Conservation (phyloP, 1,284 basidiomycete species). For the Cronartium quercuum region DNA sequence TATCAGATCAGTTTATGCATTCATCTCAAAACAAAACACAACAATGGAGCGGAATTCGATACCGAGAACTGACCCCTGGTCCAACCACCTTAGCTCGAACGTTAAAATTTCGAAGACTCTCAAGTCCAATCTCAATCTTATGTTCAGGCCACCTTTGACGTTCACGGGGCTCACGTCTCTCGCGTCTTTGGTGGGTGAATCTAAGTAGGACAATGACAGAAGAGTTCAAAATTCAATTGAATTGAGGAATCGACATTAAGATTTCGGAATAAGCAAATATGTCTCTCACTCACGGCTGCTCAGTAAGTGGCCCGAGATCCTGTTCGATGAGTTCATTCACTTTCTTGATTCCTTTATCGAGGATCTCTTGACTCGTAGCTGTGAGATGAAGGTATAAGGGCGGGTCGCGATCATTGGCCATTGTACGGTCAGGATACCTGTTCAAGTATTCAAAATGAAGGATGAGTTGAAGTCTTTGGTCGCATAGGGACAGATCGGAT, state of each 20-base stretch:
- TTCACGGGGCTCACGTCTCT: slow-evolving; percentile 41
- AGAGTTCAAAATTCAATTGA: slow-evolving; percentile 30
- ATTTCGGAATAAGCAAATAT: background rate
- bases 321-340: slow-evolving; percentile 76
- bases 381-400: slow-evolving; percentile 91
- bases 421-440: slow-evolving; percentile 66
- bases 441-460: background rate
- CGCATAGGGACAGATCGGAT: background rate
- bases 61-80: slow-evolving; percentile 61
- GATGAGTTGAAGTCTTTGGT: background rate
- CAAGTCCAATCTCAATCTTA: slow-evolving; percentile 77
- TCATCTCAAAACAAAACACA: no score
- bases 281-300: slow-evolving; percentile 59
- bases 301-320: slow-evolving; percentile 81
- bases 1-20: no score
- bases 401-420: slow-evolving; percentile 83
- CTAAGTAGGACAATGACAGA: background rate
- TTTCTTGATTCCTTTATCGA: slow-evolving; percentile 73
- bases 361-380: slow-evolving; percentile 68
- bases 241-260: background rate
- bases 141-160: slow-evolving; percentile 91
- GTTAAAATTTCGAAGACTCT: slow-evolving; percentile 91
- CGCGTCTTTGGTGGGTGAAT: slow-evolving; percentile 11
- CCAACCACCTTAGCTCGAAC: slow-evolving; percentile 95
- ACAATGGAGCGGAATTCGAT: background rate